Evolutionary conservation across 106 monocot species (phyloP).

Genomic region (Allium sativum): DNA sequence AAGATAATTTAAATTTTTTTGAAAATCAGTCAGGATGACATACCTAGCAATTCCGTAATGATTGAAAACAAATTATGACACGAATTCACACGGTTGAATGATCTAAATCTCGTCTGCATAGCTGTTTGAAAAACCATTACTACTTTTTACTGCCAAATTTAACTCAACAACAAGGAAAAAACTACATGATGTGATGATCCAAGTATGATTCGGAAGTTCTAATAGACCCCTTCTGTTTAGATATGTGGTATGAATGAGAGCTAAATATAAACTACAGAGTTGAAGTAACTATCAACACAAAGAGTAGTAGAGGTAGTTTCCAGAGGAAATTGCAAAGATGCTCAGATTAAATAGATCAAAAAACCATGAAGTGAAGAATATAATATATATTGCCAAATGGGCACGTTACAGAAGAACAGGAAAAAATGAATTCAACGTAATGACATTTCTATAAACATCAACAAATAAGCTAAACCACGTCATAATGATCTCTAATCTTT

Average conservation of each 20-base stretch:
- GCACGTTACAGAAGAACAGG: constrained; percentile 71
- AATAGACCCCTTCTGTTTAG: not conserved
- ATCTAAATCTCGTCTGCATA: constrained; percentile 71
- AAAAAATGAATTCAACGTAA: constrained; percentile 69
- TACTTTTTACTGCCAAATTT: constrained; percentile 7
- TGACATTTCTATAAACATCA: constrained; percentile 46
- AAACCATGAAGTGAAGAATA: too few species aligned
- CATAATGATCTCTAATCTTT: constrained; percentile 27
- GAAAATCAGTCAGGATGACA: too few species aligned
- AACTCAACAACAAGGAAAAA: constrained; percentile 7
- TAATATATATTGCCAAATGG: not conserved
- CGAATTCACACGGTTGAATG: constrained; percentile 76
- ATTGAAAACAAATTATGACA: constrained; percentile 75
- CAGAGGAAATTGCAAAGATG: not conserved
- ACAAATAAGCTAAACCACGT: constrained; percentile 56
- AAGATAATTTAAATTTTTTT: too few species aligned
- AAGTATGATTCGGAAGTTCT: not conserved
- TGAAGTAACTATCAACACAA: not conserved
- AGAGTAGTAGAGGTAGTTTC: not conserved
- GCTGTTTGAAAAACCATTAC: constrained; percentile 88
- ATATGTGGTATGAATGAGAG: not conserved
- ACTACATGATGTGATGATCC: not conserved
- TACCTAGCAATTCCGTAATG: constrained; percentile 86
- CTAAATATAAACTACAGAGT: too few species aligned
- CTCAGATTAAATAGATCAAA: not conserved